Base-by-base conservation (phyloP, 306 rosid species). In the Inga leiocalycina region DNA sequence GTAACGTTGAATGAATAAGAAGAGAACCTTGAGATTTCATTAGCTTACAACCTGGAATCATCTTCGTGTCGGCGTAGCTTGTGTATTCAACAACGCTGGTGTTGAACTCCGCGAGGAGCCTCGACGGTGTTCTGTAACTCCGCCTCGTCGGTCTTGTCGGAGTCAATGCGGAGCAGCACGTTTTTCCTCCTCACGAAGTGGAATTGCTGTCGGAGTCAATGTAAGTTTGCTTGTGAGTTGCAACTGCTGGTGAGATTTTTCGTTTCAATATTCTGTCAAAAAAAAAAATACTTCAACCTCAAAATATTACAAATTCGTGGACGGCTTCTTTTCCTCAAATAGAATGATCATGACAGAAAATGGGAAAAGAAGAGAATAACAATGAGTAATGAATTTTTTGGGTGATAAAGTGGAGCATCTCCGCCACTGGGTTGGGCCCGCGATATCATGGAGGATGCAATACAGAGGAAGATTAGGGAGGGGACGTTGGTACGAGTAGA, bases 31-130 rank as follows among this genome's bases (percentile, higher is more conserved):
- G 27, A 24, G 27, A 24, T 24, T 24, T 24, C 27, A 24, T 24
- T 0, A 24, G 27, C 27, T 24, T 24, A 24, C 27, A 24, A n/a
- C n/a, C n/a, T n/a, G 98, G 98, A 43, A 94, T 94, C 0, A 97
- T 91, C 2, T 84, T 43, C 0, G 97, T 94, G 81, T 93, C 94
- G 0, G 97, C 97, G 27, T 90, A 94, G 81, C 98, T 93, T 0
- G 94, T 94, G 88, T 94, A 94, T 80, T 94, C 97, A 0, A 90
- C 94, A 7, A 94, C 86, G 57, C 94, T 88, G 39, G 93, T 87
- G 76, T 92, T 92, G 32, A 92, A 90, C 49, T 89, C 80, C 0
- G 84, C 80, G 0, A 92, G 77, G 0, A 90, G 82, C 43, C 52
- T 89, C 93, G 27, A 94, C 89, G 6, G 97, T 96, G 3, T 81